A percentile compares a stretch with the other conserved stretches of the same genome.
Conservation (phyloP, 2,329 filamentous ascomycete genomes). For the Harringtonia aguacate region DNA sequence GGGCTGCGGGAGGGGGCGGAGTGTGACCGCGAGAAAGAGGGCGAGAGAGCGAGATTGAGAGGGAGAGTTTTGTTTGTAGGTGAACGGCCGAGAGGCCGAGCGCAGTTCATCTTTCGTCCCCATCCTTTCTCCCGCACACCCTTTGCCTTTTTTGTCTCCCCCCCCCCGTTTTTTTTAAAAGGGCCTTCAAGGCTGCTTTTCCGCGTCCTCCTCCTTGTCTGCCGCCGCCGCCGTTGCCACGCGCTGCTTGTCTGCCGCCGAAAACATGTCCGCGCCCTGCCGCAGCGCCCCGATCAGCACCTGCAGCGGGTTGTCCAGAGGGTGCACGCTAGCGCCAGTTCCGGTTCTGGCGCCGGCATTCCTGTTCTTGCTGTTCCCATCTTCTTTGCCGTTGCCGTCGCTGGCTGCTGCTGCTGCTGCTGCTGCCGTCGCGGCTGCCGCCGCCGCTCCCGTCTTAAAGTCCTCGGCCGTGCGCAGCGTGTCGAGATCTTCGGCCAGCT, state of each 20-base stretch:
- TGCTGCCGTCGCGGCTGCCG: constrained; percentile 27
- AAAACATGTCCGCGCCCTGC: constrained; percentile 56
- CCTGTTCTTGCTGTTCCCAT: too few relatives aligned
- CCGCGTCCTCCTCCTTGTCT: not conserved
- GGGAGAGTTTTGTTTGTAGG: too few relatives aligned
- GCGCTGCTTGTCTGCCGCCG: constrained; percentile 29
- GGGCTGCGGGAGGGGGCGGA: too few relatives aligned
- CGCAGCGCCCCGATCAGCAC: constrained; percentile 58
- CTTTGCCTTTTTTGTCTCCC: not conserved
- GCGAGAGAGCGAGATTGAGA: too few relatives aligned
- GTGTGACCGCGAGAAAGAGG: too few relatives aligned
- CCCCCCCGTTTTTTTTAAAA: not conserved
- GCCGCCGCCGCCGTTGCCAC: constrained; percentile 13
- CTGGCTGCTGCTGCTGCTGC: not conserved
- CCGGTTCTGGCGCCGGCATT: too few relatives aligned
- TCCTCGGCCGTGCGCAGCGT: constrained; percentile 58
- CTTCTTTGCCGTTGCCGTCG: not conserved
- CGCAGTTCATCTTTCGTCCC: too few relatives aligned
- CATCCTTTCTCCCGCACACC: too few relatives aligned
- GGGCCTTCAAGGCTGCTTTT: not conserved
- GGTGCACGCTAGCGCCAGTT: too few relatives aligned
- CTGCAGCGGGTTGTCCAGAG: constrained; percentile 30
- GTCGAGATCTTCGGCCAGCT: constrained; percentile 66
- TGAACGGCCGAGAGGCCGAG: too few relatives aligned
- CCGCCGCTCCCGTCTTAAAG: constrained; percentile 41